Evolutionary conservation across 331 rosid genomes (phyloP).

Genomic region (Phaseolus coccineus): DNA sequence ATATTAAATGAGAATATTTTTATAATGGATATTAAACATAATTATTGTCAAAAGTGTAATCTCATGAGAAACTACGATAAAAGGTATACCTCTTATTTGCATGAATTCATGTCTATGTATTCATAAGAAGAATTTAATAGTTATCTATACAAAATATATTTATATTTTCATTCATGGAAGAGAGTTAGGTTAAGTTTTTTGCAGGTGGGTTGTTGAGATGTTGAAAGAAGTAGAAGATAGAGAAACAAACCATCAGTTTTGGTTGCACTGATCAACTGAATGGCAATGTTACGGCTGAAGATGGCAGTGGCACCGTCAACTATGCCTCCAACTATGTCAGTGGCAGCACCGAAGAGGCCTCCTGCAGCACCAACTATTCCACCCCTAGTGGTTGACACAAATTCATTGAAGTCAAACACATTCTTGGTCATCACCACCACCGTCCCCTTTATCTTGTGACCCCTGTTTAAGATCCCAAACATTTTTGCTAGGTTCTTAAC

Average conservation of each 20-base stretch:
- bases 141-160: too few species aligned
- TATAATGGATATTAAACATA: too few species aligned
- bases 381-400: background rate
- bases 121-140: too few species aligned
- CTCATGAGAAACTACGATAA: too few species aligned
- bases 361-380: background rate
- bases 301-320: conserved; percentile 43
- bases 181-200: background rate
- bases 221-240: background rate
- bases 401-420: conserved; percentile 51
- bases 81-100: too few species aligned
- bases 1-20: too few species aligned
- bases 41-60: too few species aligned
- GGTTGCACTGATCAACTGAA: conserved; percentile 57
- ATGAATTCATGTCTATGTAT: too few species aligned
- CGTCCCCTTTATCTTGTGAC: conserved; percentile 51
- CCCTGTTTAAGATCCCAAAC: conserved; percentile 6
- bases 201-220: background rate
- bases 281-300: conserved; percentile 47
- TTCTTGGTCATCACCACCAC: conserved; percentile 62
- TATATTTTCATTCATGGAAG: too few species aligned
- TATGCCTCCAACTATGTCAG: background rate
- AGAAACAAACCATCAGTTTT: conserved; percentile 45
- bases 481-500: background rate
- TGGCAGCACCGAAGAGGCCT: background rate